Base-by-base conservation (phyloP, 805 yeast genomes). In the Ogataea angusta region DNA sequence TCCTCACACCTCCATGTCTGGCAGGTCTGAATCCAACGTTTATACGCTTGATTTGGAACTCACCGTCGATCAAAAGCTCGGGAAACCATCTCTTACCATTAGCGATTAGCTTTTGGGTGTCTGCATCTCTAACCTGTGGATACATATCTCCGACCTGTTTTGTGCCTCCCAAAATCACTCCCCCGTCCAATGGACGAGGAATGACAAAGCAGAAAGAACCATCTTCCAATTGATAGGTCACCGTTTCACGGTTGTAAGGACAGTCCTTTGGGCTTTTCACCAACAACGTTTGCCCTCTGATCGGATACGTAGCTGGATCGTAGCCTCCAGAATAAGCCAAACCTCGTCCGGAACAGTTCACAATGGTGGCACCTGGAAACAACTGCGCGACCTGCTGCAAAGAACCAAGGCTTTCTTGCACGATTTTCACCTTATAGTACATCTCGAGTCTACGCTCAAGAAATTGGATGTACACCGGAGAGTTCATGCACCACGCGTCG, bases 11-110 rank as follows among this genome's bases (percentile, higher is more conserved):
- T 4, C 73, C 76, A 10, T 63, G 53, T 54, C 87, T 69, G 1
- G 80, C 83, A 0, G 87, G 88, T 51, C 88, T 68, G 52, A 82
- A 77, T 0, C 87, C 88, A 12, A 82, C 85, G 55, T 81, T 81
- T 24, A 70, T 57, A 33, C 68, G 62, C 21, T 64, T 64, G 12
- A 82, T 64, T 32, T 77, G 78, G 39, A 74, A 64, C 30, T 56
- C 57, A 28, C 58, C 54, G 6, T 38, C 43, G 14, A 43, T 36
- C 61, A 75, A 60, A 10, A 81, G 57, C 35, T 76, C 76, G 0
- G 87, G 87, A 49, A 63, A 80, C 5, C 72, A 56, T 19, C 27
- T 39, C 35, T 48, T 51, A 22, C 63, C 86, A 35, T 78, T 62
- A 2, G 42, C 42, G 6, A 71, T 52, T n/a, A 82, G 51, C 0